Evolutionary conservation across 768 basidiomycete genomes (phyloP).

Genomic region (Tricholoma bakamatsutake): DNA sequence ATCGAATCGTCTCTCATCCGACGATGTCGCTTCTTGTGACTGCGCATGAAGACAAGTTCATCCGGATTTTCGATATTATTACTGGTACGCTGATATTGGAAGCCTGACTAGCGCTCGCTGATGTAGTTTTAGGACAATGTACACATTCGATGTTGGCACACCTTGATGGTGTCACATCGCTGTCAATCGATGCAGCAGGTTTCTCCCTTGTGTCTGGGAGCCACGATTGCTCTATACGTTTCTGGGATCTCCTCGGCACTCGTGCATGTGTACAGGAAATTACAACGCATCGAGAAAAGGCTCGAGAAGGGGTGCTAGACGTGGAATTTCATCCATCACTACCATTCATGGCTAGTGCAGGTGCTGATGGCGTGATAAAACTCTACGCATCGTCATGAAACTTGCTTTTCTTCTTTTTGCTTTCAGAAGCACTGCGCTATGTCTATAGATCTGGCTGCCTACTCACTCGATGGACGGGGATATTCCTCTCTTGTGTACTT

Average conservation of each 20-base stretch:
- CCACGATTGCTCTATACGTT: slow-evolving; percentile 90
- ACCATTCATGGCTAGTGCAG: slow-evolving; percentile 87
- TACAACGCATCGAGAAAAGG: slow-evolving; percentile 84
- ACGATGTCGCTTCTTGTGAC: slow-evolving; percentile 84
- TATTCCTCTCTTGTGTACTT: slow-evolving; percentile 19
- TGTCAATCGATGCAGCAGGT: slow-evolving; percentile 83
- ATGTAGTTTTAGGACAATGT: slow-evolving; percentile 56
- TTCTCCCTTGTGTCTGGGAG: slow-evolving; percentile 86
- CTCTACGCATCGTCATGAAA: slow-evolving; percentile 80
- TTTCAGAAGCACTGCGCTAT: slow-evolving; percentile 11
- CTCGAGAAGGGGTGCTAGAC: slow-evolving; percentile 84
- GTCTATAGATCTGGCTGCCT: slow-evolving; percentile 25
- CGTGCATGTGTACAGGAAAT: slow-evolving; percentile 85
- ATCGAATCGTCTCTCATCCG: slow-evolving; percentile 84
- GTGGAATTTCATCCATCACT: slow-evolving; percentile 80
- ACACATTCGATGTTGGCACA: slow-evolving; percentile 90
- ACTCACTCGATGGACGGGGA: slow-evolving; percentile 29
- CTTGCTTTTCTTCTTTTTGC: slow-evolving; percentile 5
- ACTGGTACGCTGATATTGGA: slow-evolving; percentile 47
- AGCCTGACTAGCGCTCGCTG: neutral
- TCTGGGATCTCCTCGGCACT: slow-evolving; percentile 88
- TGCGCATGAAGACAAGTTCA: slow-evolving; percentile 91
- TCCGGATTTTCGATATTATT: slow-evolving; percentile 80
- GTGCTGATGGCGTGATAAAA: slow-evolving; percentile 93
- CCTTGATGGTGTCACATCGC: slow-evolving; percentile 84